These are phyloP conservation scores for Astrothelium macrocarpum DNA, from an alignment of 495 filamentous ascomycete species.

Conservation along the genomic window DNA sequence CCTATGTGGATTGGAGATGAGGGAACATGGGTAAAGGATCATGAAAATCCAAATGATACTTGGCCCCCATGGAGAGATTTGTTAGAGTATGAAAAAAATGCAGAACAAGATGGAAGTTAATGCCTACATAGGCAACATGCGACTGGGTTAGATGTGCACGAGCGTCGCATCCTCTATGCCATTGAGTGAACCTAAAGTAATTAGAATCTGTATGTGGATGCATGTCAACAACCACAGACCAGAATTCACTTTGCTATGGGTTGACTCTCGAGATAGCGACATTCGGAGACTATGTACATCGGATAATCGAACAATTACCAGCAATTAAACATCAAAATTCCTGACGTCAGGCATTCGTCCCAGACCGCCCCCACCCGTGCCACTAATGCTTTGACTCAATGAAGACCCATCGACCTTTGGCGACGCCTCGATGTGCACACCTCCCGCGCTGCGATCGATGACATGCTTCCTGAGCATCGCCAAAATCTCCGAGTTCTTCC, in stretches of 20 bases:
- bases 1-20: not conserved
- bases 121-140: too few species aligned
- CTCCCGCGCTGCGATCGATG: slow-evolving; percentile 30
- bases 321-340: slow-evolving; percentile 26
- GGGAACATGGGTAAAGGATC: not conserved
- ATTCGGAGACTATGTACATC: not conserved
- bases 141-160: too few species aligned
- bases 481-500: slow-evolving; percentile 74
- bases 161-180: too few species aligned
- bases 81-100: not conserved
- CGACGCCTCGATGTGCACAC: slow-evolving; percentile 20
- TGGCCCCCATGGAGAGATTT: not conserved
- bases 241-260: too few species aligned
- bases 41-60: not conserved
- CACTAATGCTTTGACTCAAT: slow-evolving; percentile 12
- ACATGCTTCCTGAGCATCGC: slow-evolving; percentile 72
- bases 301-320: not conserved
- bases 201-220: too few species aligned
- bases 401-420: slow-evolving; percentile 17
- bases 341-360: slow-evolving; percentile 36
- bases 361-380: slow-evolving; percentile 26
- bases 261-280: too few species aligned
- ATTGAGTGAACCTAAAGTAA: too few species aligned
- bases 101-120: too few species aligned
- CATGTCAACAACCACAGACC: too few species aligned